phyloP scores from a whole-genome alignment of 306 rosid genomes.

The Vachellia pachyceras region DNA sequence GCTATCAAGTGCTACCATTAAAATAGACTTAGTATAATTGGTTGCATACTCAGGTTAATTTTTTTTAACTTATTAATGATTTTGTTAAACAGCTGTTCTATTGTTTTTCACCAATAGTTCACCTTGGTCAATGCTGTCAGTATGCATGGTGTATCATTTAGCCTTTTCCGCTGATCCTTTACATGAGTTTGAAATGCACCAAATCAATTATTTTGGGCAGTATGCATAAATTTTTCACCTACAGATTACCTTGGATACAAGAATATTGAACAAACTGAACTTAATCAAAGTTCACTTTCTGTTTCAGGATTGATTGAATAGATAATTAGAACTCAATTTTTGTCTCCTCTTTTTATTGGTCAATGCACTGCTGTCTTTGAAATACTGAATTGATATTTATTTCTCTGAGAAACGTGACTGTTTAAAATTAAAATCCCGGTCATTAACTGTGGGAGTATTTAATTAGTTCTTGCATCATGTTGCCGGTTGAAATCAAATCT shows the following conservation, averaged over 20 bases:
- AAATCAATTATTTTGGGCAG: conserved; percentile 24
- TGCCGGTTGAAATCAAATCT: conserved; percentile 9
- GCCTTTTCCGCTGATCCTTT: neutral
- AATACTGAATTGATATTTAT: neutral
- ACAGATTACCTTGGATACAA: conserved; percentile 4
- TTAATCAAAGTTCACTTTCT: neutral
- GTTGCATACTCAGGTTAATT: neutral
- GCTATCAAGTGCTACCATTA: neutral
- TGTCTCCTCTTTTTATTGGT: neutral
- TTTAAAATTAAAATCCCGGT: neutral
- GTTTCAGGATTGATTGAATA: neutral
- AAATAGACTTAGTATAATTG: conserved; percentile 5
- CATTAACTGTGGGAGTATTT: neutral
- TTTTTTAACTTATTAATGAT: conserved; percentile 12
- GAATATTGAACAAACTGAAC: conserved; percentile 7
- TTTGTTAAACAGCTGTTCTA: neutral
- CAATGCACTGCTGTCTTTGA: neutral
- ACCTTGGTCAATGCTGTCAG: neutral
- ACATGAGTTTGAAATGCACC: neutral
- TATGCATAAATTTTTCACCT: conserved; percentile 7
- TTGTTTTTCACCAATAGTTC: conserved; percentile 2
- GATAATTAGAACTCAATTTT: neutral
- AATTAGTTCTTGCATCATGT: neutral
- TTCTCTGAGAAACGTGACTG: conserved; percentile 6
- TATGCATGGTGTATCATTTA: conserved; percentile 2